Evolutionary conservation across 2,329 filamentous ascomycete species (phyloP), one percentile per base, ranked within the genome.

Genomic region (Paracoccidioides brasiliensis): DNA sequence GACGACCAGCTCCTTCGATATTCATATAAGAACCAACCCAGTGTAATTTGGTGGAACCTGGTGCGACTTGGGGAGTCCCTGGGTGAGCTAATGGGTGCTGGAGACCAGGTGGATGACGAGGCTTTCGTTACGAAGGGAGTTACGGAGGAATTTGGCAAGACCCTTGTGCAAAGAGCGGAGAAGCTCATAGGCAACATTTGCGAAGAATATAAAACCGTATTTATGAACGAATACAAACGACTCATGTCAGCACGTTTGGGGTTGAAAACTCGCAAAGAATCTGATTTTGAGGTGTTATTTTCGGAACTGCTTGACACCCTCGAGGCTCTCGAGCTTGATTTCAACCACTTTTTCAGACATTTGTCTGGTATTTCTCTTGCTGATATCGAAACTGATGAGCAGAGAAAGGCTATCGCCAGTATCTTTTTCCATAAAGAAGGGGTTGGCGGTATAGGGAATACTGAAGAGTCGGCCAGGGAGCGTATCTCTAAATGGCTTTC

Each of bases 11-110:
- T 86, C 73, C 76, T 95, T 35, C 82, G 93, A 49, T 98, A 98
- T 69, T 84, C 83, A 61, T 98, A 97, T 75, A 84, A 85, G 62
- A 95, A 95, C 68, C 93, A 98, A 67, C 90, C 93, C 0, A 90
- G 85, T 45, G 87, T 98, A 56, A 93, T 98, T 66, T 98, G 93
- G 93, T 98, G 93, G 93, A 97, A 97, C 65, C 78, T 97, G 0
- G 89, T 96, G 0, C 83, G 93, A 1, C 79, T 98, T 0, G 93
- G 90, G 56, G 93, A 98, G 72, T 81, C 86, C 0, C 68, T 98
- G 0, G 93, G 89, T 22, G 93, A 97, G 70, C 76, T 95, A 1
- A 82, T 98, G 55, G 93, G 91, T 15, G 81, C 85, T 0, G 91
- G 87, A 0, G 71, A 78, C 1, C 74, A 76, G 41, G 83, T 91